These are phyloP conservation scores for Fusarium dimerum DNA, from an alignment of 2,329 filamentous ascomycete genomes.

Conservation along the genomic window DNA sequence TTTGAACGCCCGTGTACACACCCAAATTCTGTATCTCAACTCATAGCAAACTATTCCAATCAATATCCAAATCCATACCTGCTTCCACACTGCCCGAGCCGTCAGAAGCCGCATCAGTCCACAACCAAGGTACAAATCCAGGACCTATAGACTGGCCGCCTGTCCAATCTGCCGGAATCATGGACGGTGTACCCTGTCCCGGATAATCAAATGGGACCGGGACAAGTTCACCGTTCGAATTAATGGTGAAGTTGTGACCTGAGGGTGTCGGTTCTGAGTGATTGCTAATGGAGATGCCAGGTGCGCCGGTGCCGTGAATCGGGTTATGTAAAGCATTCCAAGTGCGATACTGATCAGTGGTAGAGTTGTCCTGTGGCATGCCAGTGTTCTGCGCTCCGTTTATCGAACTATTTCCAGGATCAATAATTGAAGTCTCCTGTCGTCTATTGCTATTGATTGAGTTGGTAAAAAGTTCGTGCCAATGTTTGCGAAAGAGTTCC, in stretches of 20 bases:
- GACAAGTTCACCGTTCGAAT: background rate
- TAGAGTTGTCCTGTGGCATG: background rate
- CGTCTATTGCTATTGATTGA: background rate
- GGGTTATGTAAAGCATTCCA: background rate
- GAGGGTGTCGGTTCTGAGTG: background rate
- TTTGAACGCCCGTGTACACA: no score
- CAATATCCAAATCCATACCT: constrained; percentile 31
- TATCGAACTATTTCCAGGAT: background rate
- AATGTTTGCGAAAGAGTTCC: constrained; percentile 12
- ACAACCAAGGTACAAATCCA: constrained; percentile 34
- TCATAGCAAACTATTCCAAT: constrained; percentile 37
- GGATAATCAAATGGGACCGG: background rate
- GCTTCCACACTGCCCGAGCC: constrained; percentile 26
- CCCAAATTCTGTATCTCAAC: no score
- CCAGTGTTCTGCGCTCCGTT: background rate
- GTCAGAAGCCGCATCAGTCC: constrained; percentile 31
- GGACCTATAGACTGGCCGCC: constrained; percentile 4
- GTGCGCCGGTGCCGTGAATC: background rate
- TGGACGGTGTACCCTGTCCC: constrained; percentile 1
- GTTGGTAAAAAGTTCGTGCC: constrained; percentile 11
- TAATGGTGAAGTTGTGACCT: background rate
- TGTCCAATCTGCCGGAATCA: constrained; percentile 6
- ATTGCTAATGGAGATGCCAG: background rate
- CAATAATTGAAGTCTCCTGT: background rate
- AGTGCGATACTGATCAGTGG: background rate